phyloP scores from a whole-genome alignment of 2,329 filamentous ascomycete genomes.

The Elsinoe perseae region DNA sequence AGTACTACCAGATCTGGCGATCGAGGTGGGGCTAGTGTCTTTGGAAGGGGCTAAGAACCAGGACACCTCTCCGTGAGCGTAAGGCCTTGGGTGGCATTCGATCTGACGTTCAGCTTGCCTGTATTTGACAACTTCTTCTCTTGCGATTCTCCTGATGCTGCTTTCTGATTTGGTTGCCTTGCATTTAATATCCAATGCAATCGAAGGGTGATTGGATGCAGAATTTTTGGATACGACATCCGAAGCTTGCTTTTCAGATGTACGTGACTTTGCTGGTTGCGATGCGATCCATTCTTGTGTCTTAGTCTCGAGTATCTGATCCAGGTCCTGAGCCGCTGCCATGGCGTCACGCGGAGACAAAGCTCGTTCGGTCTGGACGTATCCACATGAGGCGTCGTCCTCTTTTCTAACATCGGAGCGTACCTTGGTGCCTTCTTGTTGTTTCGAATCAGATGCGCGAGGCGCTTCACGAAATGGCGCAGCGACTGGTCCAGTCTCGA shows the following conservation, averaged over 20 bases:
- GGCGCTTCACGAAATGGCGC: not conserved
- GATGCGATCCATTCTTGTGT: slow-evolving; percentile 6
- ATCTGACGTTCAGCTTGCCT: slow-evolving; percentile 29
- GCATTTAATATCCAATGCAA: not conserved
- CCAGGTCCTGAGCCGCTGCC: slow-evolving; percentile 1
- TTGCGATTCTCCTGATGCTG: slow-evolving; percentile 25
- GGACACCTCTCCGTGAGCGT: slow-evolving; percentile 25
- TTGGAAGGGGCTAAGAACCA: not conserved
- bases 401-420: not conserved
- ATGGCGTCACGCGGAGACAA: slow-evolving; percentile 3
- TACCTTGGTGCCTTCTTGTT: not conserved
- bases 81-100: slow-evolving; percentile 26
- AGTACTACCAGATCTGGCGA: too few species aligned
- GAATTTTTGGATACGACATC: not conserved
- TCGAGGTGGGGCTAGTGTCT: not conserved
- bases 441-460: not conserved
- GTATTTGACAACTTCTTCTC: slow-evolving; percentile 30
- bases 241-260: not conserved
- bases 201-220: not conserved
- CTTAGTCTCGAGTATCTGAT: slow-evolving; percentile 9
- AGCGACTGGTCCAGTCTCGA: not conserved
- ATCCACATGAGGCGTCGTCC: not conserved
- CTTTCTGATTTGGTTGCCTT: slow-evolving; percentile 4
- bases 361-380: not conserved
- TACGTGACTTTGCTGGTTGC: not conserved